A percentile compares a stretch with the other conserved stretches of the same genome.
Evolutionary conservation across 768 basidiomycete genomes (phyloP).

Genomic region (Phaffia tasmanica): DNA sequence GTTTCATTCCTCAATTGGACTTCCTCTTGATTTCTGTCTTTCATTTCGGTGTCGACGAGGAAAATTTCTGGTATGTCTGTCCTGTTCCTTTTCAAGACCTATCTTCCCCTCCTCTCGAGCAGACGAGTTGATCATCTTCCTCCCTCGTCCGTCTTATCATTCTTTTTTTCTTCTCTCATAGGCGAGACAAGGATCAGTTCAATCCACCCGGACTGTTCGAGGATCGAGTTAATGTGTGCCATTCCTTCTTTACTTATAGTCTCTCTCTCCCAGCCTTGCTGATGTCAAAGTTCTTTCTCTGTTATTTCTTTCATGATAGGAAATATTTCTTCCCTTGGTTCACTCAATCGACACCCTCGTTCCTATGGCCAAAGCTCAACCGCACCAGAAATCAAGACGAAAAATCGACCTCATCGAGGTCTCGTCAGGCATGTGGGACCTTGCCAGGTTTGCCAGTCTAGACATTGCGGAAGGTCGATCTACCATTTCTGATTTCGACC

Average conservation of each 20-base stretch:
- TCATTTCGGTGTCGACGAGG: conserved; percentile 31
- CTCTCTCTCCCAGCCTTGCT: not conserved
- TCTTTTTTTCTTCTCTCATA: not conserved
- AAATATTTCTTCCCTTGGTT: conserved; percentile 14
- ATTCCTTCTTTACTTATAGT: not conserved
- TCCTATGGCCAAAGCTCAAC: not conserved
- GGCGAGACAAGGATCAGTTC: conserved; percentile 23
- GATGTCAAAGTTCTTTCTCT: not conserved
- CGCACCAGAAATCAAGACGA: not conserved
- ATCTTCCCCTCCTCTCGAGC: not conserved
- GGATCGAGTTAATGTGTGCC: conserved; percentile 12
- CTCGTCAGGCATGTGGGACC: conserved; percentile 25
- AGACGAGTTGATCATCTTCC: not conserved
- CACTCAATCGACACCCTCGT: conserved; percentile 10
- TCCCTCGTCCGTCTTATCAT: not conserved
- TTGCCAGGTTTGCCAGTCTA: conserved; percentile 21
- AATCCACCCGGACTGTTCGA: conserved; percentile 21
- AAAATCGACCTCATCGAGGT: conserved; percentile 23
- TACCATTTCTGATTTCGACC: conserved; percentile 18
- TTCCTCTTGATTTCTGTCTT: conserved; percentile 31
- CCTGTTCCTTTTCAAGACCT: not conserved
- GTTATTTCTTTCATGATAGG: not conserved
- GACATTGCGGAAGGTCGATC: conserved; percentile 16
- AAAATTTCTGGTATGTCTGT: conserved; percentile 27
- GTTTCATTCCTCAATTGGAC: conserved; percentile 28